phyloP scores from a whole-genome alignment of 768 basidiomycete species.

The Coprinopsis marcescibilis region DNA sequence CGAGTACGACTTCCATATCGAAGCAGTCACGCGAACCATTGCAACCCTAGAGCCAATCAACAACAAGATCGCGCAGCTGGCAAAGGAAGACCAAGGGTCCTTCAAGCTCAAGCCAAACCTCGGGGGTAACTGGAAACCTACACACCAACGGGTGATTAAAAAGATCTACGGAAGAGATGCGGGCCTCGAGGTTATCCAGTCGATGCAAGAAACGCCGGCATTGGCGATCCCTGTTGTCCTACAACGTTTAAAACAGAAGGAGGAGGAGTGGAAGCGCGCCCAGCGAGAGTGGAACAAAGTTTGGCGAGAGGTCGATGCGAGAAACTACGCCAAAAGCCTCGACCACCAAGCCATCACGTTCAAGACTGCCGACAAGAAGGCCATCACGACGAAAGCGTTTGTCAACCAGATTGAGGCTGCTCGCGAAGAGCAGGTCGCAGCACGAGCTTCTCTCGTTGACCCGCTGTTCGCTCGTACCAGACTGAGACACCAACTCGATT shows the following conservation, averaged over 20 bases:
- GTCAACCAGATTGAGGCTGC: slow-evolving; percentile 82
- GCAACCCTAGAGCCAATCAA: slow-evolving; percentile 86
- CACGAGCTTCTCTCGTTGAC: slow-evolving; percentile 57
- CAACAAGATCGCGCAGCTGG: slow-evolving; percentile 77
- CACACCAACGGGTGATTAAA: slow-evolving; percentile 91
- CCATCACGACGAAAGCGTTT: slow-evolving; percentile 67
- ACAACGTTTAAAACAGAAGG: slow-evolving; percentile 86
- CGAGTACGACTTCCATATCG: slow-evolving; percentile 98
- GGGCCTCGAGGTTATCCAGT: slow-evolving; percentile 73
- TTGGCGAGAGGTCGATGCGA: slow-evolving; percentile 93
- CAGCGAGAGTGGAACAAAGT: slow-evolving; percentile 99
- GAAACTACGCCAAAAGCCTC: slow-evolving; percentile 89
- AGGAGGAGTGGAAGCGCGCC: slow-evolving; percentile 97
- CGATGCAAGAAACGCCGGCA: slow-evolving; percentile 90
- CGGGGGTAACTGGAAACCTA: slow-evolving; percentile 79
- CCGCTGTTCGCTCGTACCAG: slow-evolving; percentile 55
- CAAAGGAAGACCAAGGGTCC: slow-evolving; percentile 65
- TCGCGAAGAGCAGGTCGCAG: slow-evolving; percentile 75
- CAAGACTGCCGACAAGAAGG: slow-evolving; percentile 87
- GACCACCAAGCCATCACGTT: slow-evolving; percentile 92
- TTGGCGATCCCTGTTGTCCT: slow-evolving; percentile 89
- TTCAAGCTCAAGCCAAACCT: slow-evolving; percentile 90
- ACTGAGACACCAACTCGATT: slow-evolving; percentile 76
- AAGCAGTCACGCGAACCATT: slow-evolving; percentile 90
- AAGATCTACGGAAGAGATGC: slow-evolving; percentile 93